phyloP scores from a whole-genome alignment of 805 yeast species.

The Komagataella ulmi region DNA sequence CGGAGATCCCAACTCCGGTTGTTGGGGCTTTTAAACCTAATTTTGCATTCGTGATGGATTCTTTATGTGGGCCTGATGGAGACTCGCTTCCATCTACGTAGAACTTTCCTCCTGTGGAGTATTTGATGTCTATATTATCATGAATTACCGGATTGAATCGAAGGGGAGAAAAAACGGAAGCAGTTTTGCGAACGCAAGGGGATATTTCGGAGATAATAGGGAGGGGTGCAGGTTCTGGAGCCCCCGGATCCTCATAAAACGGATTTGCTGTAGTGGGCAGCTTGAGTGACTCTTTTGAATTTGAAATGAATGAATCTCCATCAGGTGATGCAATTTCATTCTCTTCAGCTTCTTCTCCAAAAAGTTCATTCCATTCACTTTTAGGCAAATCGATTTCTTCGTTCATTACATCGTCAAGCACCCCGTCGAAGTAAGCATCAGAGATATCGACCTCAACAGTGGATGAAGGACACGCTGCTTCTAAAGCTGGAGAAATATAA shows the following conservation, averaged over 20 bases:
- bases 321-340: constrained; percentile 1
- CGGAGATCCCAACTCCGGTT: constrained; percentile 1
- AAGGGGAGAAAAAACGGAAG: constrained; percentile 72
- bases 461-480: neutral
- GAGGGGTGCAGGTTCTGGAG: constrained; percentile 56
- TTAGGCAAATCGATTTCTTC: neutral
- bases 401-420: neutral
- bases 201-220: constrained; percentile 25
- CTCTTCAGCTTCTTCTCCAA: constrained; percentile 2
- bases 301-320: constrained; percentile 1
- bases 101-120: constrained; percentile 83
- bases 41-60: constrained; percentile 2
- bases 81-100: constrained; percentile 27
- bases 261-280: constrained; percentile 24
- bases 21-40: neutral
- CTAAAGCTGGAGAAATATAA: neutral
- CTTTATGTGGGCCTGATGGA: neutral
- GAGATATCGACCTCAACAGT: neutral
- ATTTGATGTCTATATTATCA: constrained; percentile 70
- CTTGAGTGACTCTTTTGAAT: neutral
- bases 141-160: constrained; percentile 71
- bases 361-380: neutral
- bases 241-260: constrained; percentile 68
- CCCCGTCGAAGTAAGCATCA: neutral
- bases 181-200: constrained; percentile 26